Evolutionary conservation across 768 basidiomycete species (phyloP).

Genomic region (Tricholoma terreum): DNA sequence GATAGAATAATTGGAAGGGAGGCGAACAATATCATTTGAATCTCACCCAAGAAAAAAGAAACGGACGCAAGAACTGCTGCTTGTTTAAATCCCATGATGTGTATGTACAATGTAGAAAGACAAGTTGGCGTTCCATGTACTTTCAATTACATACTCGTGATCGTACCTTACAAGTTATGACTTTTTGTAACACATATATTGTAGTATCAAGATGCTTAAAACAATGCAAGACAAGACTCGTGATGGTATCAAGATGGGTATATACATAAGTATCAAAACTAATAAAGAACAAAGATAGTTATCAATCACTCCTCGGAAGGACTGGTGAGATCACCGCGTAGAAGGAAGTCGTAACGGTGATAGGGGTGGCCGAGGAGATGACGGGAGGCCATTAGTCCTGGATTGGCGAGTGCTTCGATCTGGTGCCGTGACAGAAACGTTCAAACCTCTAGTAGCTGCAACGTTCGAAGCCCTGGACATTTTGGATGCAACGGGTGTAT

Average conservation of each 20-base stretch:
- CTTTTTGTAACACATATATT: neutral
- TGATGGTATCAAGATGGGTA: constrained; percentile 26
- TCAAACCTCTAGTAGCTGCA: constrained; percentile 71
- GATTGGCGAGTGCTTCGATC: constrained; percentile 64
- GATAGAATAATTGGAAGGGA: neutral
- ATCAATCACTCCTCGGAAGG: constrained; percentile 19
- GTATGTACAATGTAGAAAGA: no score
- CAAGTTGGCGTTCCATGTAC: no score
- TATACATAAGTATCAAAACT: constrained; percentile 3
- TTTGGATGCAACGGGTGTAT: constrained; percentile 38
- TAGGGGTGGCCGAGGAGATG: constrained; percentile 46
- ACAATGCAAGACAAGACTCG: constrained; percentile 1
- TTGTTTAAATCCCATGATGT: constrained; percentile 83
- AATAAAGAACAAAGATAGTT: constrained; percentile 8
- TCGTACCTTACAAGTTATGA: neutral
- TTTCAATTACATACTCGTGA: neutral
- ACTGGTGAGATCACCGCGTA: no score
- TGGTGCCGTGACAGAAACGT: constrained; percentile 49
- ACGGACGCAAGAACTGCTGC: constrained; percentile 85
- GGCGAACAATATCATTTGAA: neutral
- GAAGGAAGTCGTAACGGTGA: constrained; percentile 36
- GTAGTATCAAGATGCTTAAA: neutral
- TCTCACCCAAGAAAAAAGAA: constrained; percentile 85
- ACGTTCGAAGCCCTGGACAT: constrained; percentile 52
- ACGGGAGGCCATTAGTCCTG: constrained; percentile 60